Evolutionary conservation across 768 basidiomycete species (phyloP), one percentile per base, ranked within the genome.

Genomic region (Suillus paluster): DNA sequence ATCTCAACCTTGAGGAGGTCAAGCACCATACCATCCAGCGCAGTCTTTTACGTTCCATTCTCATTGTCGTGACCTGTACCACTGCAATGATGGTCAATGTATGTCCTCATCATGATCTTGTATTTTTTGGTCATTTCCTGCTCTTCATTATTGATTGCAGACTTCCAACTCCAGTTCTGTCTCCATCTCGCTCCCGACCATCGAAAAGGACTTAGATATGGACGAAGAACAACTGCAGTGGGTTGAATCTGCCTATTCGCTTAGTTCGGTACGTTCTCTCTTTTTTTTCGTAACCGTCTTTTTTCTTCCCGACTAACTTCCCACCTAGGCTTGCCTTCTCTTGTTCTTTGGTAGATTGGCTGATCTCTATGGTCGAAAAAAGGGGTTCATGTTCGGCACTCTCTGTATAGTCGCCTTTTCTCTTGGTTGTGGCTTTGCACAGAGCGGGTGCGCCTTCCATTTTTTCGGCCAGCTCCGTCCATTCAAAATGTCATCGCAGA

Each of bases 281-380:
- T 17, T 56, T 9, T 38, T 1, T 38, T 25, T n/a, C n/a, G n/a
- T n/a, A n/a, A n/a, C n/a, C 21, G 17, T 49, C 27, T 49, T n/a
- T 14, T 17, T 46, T 39, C 42, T 6, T 38, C 21, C 14, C 4
- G 4, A 0, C 33, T 39, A 27, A 54, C 33, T 27, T 36, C 17
- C 23, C 21, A 6, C 14, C 33, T 36, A 92, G 91, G 92, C 88
- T 5, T 95, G 93, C 68, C 77, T 94, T 15, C 82, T 94, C 4
- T 79, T 95, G 15, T 82, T 92, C 15, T 86, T 86, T 39, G 94
- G 94, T 0, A 81, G 92, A n/a, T 73, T 94, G 1, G 91, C 92
- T 1, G 94, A 95, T 71, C 74, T 92, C 2, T 86, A 89, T 65
- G 93, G 94, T 1, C 82, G 91, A 33, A 92, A 90, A 68, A 80